These are phyloP conservation scores for Ambispora gerdemannii DNA, from an alignment of 192 early-diverging fungal species.

Conservation along the genomic window DNA sequence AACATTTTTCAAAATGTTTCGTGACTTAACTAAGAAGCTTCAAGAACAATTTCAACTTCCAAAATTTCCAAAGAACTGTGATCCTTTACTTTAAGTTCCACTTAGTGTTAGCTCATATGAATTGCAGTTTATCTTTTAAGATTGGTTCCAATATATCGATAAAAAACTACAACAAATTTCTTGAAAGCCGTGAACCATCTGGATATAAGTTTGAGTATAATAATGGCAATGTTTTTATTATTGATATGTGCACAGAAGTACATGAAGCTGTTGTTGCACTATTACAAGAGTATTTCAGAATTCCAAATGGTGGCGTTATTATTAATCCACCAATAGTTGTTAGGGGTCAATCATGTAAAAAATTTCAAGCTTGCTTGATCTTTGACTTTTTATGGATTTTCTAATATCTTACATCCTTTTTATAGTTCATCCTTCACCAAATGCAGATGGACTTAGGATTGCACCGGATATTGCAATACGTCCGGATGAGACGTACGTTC, in stretches of 20 bases:
- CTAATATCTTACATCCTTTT: conserved; percentile 20
- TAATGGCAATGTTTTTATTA: conserved; percentile 23
- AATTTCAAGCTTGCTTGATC: conserved; percentile 21
- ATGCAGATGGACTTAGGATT: neutral
- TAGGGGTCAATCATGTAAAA: conserved; percentile 18
- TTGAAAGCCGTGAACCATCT: conserved; percentile 1
- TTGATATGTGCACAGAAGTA: conserved; percentile 1
- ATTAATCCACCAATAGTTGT: conserved; percentile 11
- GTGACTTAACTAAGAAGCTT: conserved; percentile 20
- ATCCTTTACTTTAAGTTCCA: conserved; percentile 25
- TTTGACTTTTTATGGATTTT: conserved; percentile 19
- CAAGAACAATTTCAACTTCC: conserved; percentile 21
- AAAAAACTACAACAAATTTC: conserved; percentile 24
- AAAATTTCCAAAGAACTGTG: conserved; percentile 27
- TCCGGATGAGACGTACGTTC: conserved; percentile 11
- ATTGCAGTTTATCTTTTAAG: conserved; percentile 29
- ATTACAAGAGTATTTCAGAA: neutral
- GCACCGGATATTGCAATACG: conserved; percentile 7
- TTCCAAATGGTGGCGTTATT: conserved; percentile 14
- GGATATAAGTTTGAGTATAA: conserved; percentile 15
- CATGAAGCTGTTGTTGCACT: conserved; percentile 4
- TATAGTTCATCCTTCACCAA: conserved; percentile 21
- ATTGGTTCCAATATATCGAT: conserved; percentile 21
- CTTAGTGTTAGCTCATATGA: conserved; percentile 23
- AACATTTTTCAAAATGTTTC: conserved; percentile 19